Percentiles rank a stretch among this genome's conserved stretches.
These are phyloP conservation scores for Trichosporon coremiiforme DNA, from an alignment of 1,284 basidiomycete genomes.

Conservation along the genomic window DNA sequence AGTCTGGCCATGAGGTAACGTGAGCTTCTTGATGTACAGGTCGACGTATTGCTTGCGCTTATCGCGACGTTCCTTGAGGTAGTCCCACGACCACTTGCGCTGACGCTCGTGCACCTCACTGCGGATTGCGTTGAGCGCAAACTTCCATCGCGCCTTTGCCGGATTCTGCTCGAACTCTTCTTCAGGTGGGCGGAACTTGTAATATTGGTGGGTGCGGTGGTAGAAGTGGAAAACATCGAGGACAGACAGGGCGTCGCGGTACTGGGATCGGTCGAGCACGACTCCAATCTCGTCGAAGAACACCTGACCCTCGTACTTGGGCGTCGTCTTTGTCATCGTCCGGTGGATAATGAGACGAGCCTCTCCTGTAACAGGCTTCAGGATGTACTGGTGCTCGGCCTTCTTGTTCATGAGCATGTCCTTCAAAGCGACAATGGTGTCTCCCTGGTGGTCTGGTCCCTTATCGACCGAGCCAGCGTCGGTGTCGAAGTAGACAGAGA, in stretches of 20 bases:
- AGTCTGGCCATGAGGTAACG: slow-evolving; percentile 54
- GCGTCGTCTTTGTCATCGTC: slow-evolving; percentile 69
- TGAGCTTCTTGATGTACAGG: slow-evolving; percentile 71
- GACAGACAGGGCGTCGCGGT: slow-evolving; percentile 89
- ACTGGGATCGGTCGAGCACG: slow-evolving; percentile 90
- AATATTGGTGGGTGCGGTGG: slow-evolving; percentile 85
- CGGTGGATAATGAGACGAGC: slow-evolving; percentile 86
- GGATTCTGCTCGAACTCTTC: slow-evolving; percentile 67
- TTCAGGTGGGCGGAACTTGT: slow-evolving; percentile 70
- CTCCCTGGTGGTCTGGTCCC: slow-evolving; percentile 61
- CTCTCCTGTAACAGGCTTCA: slow-evolving; percentile 95
- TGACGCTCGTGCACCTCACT: slow-evolving; percentile 83
- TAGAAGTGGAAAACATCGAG: slow-evolving; percentile 98
- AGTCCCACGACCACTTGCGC: slow-evolving; percentile 88
- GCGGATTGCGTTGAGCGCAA: slow-evolving; percentile 79
- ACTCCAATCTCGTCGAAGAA: slow-evolving; percentile 95
- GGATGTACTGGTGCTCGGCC: slow-evolving; percentile 85
- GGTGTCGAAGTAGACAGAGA: slow-evolving; percentile 96
- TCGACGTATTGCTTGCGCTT: slow-evolving; percentile 80
- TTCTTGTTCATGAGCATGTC: slow-evolving; percentile 67
- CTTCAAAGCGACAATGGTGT: slow-evolving; percentile 77
- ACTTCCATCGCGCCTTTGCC: slow-evolving; percentile 73
- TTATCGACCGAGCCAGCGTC: slow-evolving; percentile 77
- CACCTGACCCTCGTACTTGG: slow-evolving; percentile 86
- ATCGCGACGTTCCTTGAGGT: slow-evolving; percentile 85